Evolutionary conservation across 164 flowering plant genomes (phyloP), one percentile per base, ranked within the genome.

Genomic region (Houttuynia cordata): DNA sequence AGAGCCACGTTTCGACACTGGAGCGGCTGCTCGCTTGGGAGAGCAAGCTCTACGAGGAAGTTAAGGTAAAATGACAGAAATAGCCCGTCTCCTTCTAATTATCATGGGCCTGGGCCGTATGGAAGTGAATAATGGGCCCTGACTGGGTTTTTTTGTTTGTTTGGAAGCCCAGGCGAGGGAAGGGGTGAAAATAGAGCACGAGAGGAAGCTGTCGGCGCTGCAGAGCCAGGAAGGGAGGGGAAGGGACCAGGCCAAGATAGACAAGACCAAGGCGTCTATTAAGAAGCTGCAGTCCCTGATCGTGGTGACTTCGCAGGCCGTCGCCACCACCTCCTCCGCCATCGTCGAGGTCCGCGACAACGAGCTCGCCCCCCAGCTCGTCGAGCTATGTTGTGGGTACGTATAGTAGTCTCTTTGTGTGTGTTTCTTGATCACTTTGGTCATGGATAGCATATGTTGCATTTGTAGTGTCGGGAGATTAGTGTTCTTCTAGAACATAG

Each of bases 1-100:
- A 78, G 75, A 90, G 97, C 68, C 88, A 86, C 51, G 83, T 80
- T 62, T 83, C 96, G 30, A 93, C 97, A 6, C 55, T 90, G 74
- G 99, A 93, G 30, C 81, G 96, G 55, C 86, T 93, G 23, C 78
- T 90, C 70, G 98, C 96, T 12, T 93, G 97, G 98, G 98, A 93
- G 77, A 87, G 82, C 76, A 93, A 93, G 74, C 92, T 93, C 39
- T 90, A 88, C 62, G 74, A 80, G 60, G 98, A 93, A 79, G 88
- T 93, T 20, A 90, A 90, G 97, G 99, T 88, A 66, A 45, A 45
- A 45, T 7, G 49, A 45, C 49, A 12, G 49, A 45, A 45, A 30
- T 30, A 6, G 6, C 37, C 37, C 37, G n/a, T n/a, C n/a, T n/a
- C 6, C 37, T 30, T 30, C 4, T 6, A 30, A 30, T 30, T 30